Percentiles rank a stretch among this genome's conserved stretches.
These are phyloP conservation scores for Crithidia expoeki DNA, from an alignment of 208 protist genomes.

Conservation along the genomic window DNA sequence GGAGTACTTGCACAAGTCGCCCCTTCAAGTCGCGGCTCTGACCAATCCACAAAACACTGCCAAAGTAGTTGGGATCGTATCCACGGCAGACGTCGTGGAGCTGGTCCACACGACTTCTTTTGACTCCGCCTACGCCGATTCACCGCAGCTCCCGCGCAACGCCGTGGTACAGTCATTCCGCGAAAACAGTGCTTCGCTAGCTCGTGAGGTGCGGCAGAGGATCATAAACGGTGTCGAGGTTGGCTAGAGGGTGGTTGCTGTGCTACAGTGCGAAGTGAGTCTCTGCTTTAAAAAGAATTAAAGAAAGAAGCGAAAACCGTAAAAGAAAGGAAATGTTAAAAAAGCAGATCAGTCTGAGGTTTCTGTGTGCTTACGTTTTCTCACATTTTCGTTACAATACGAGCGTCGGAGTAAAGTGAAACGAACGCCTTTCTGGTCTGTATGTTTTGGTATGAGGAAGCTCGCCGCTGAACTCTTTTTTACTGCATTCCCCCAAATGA, in stretches of 20 bases:
- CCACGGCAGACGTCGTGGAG: slow-evolving; percentile 58
- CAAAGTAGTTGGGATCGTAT: slow-evolving; percentile 56
- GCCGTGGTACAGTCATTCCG: slow-evolving; percentile 40
- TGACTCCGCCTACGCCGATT: slow-evolving; percentile 34
- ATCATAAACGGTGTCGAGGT: background rate
- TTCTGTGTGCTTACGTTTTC: too few relatives aligned
- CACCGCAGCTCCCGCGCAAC: slow-evolving; percentile 7
- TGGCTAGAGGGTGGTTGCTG: background rate
- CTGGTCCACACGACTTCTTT: slow-evolving; percentile 66
- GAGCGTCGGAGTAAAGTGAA: too few relatives aligned
- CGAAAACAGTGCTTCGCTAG: slow-evolving; percentile 21
- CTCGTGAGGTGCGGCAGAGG: slow-evolving; percentile 8
- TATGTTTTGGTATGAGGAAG: too few relatives aligned
- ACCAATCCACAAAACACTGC: slow-evolving; percentile 26
- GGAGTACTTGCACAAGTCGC: slow-evolving; percentile 48
- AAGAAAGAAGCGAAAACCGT: too few relatives aligned
- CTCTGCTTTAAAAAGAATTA: too few relatives aligned
- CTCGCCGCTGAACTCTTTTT: too few relatives aligned
- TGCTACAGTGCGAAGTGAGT: background rate
- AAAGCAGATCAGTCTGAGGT: too few relatives aligned
- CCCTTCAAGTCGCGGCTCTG: slow-evolving; percentile 49
- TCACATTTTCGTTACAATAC: too few relatives aligned
- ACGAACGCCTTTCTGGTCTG: too few relatives aligned
- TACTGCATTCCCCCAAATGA: too few relatives aligned
- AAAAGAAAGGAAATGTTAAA: too few relatives aligned